Evolutionary conservation across 805 yeast genomes (phyloP), one percentile per base, ranked within the genome.

Genomic region (Metschnikowia baotianmanensis): DNA sequence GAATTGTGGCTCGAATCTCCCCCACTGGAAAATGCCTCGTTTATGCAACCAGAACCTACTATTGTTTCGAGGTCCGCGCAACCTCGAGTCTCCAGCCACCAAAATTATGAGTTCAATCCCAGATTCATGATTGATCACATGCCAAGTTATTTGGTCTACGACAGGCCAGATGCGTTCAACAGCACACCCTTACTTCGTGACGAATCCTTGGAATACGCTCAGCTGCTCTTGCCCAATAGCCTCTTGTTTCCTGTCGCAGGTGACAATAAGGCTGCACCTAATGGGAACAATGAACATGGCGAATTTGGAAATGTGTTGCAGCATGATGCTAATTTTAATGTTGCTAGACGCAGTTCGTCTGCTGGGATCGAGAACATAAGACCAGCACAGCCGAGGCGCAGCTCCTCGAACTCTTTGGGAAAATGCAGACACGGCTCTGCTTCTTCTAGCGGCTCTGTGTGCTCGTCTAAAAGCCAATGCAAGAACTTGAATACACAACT

Each of bases 401-500:
- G 29, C 29, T 38, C 42, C 2, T 31, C 36, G n/a, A 12, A 26
- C n/a, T 32, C 42, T 5, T 24, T 18, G 17, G 26, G 23, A 13
- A 37, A 32, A 11, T 42, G 35, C 8, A 38, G 46, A 13, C 46
- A 47, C 30, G 45, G 38, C 15, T 42, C 48, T 17, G 41, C 43
- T 7, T 31, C 42, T 11, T 30, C 47, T 9, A 27, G 38, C 6
- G 31, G 33, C n/a, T 34, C 43, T n/a, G 29, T 36, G 18, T 28
- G 28, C 39, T 21, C 22, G 26, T 17, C 33, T 40, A 12, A 36
- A 38, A 31, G 23, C 31, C 26, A 33, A 30, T 23, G 33, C 41
- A 47, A 40, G 27, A 27, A 34, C 28, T 59, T 74, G 40, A 76
- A 82, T 59, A 80, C 86, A 23, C 83, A 78, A 50, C 72, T 89